Base-by-base conservation (phyloP, 2,329 filamentous ascomycete species). In the Ophiostoma triangulosporum region DNA sequence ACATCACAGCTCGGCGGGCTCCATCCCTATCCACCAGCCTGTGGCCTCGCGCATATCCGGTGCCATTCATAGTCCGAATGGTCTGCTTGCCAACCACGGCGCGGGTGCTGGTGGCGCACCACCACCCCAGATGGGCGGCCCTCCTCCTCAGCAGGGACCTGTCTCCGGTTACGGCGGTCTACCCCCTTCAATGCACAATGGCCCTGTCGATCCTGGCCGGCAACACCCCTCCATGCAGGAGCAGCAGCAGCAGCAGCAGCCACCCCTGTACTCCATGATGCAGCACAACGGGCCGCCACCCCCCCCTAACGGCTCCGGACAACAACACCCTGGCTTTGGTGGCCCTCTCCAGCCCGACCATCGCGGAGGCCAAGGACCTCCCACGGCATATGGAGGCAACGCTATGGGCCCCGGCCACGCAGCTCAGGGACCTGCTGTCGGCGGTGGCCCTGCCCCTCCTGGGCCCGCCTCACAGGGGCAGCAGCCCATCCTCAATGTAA, bases 11-110 rank as follows among this genome's bases (percentile, higher is more conserved):
- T 90, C 87, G 64, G 83, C 87, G 36, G 88, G 85, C 54, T 88
- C 90, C 3, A 87, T 95, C 53, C 88, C 90, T 53, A 84, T 97
- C 62, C 91, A 97, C 68, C 91, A 97, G 67, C 91, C 91, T 5
- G 89, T 96, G 56, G 91, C 91, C 57, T 81, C 89, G 64, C 75
- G 90, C 68, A 74, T 88, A 58, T 71, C 84, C 54, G 85, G 83
- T 58, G 85, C 88, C 51, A 94, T 96, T 54, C 91, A 95, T 65
- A 94, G 89, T 46, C 91, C 91, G 1, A 91, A 93, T 60, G 91
- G 91, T 8, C 76, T 97, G 33, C 78, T 97, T 36, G 80, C 84
- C 8, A 88, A 83, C 60, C 81, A 88, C 61, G 81, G 82, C 51
- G 75, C 40, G 7, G 58, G 58, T 8, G 54, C 31, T 4, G 56